Conservation (phyloP, 2,329 filamentous ascomycete genomes). For the Fusarium incarnatum region DNA sequence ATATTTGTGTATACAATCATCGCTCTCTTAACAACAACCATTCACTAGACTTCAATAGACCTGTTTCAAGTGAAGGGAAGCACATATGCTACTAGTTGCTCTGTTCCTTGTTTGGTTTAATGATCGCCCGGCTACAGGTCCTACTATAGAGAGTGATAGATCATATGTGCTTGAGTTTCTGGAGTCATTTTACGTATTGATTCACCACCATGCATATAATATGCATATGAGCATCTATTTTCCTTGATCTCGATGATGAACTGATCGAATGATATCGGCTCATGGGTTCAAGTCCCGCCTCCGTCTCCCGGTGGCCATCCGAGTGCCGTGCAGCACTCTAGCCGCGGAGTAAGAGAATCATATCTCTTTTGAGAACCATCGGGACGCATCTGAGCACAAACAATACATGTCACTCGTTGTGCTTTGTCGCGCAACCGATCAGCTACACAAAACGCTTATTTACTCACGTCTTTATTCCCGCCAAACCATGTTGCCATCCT, state of each 20-base stretch:
- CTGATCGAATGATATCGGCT: neutral
- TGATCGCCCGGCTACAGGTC: neutral
- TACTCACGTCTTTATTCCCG: neutral
- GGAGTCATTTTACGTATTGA: neutral
- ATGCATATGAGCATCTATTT: neutral
- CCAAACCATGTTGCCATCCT: slow-evolving; percentile 6
- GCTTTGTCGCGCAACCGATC: neutral
- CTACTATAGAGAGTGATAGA: neutral
- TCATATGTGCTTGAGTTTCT: neutral
- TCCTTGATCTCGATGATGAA: neutral
- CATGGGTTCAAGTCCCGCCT: neutral
- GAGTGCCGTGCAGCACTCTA: neutral
- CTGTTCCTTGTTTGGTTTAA: neutral
- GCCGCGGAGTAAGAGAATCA: neutral
- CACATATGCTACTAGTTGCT: neutral
- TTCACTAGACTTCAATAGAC: too few species aligned
- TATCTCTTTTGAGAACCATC: neutral
- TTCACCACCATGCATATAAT: neutral
- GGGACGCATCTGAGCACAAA: neutral
- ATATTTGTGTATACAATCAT: neutral
- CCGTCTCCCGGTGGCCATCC: neutral
- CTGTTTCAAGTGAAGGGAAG: neutral
- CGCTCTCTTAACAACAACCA: neutral
- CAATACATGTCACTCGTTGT: neutral
- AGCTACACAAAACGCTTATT: neutral